These are phyloP conservation scores for Ustilago sp. DNA, from an alignment of 1,284 basidiomycete species.

Conservation along the genomic window DNA sequence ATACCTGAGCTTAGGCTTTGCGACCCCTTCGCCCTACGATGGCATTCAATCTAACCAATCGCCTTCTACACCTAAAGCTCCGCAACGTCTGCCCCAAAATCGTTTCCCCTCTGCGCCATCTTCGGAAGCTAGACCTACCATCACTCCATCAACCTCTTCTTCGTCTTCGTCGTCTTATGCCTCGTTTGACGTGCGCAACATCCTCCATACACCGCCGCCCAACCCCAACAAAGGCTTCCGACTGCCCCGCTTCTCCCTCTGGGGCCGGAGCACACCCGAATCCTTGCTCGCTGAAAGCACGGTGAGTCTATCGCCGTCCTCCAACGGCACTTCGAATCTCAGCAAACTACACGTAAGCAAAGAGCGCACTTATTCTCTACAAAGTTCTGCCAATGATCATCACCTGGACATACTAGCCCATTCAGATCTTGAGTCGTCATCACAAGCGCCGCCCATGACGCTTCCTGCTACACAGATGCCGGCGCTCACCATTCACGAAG, in stretches of 20 bases:
- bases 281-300: constrained; percentile 10
- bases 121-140: constrained; percentile 2
- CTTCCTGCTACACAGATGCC: constrained; percentile 16
- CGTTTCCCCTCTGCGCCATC: constrained; percentile 12
- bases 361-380: constrained; percentile 9
- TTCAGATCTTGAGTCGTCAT: neutral
- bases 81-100: constrained; percentile 1
- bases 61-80: neutral
- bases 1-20: neutral
- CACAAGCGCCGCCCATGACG: constrained; percentile 3
- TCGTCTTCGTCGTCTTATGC: constrained; percentile 26
- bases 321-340: constrained; percentile 12
- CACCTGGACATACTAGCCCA: neutral
- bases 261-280: constrained; percentile 25
- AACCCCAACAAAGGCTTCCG: constrained; percentile 16
- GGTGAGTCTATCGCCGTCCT: constrained; percentile 5
- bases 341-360: constrained; percentile 10
- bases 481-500: constrained; percentile 14
- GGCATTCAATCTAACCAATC: constrained; percentile 21
- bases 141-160: constrained; percentile 24
- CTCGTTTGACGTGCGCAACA: constrained; percentile 8
- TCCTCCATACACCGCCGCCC: constrained; percentile 14
- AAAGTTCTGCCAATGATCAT: constrained; percentile 12
- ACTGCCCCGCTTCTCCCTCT: constrained; percentile 40
- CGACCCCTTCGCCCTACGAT: neutral